A percentile compares a stretch with the other conserved stretches of the same genome.
These are phyloP conservation scores for Rubroboletus pulcherrimus DNA, from an alignment of 768 basidiomycete species.

Conservation along the genomic window DNA sequence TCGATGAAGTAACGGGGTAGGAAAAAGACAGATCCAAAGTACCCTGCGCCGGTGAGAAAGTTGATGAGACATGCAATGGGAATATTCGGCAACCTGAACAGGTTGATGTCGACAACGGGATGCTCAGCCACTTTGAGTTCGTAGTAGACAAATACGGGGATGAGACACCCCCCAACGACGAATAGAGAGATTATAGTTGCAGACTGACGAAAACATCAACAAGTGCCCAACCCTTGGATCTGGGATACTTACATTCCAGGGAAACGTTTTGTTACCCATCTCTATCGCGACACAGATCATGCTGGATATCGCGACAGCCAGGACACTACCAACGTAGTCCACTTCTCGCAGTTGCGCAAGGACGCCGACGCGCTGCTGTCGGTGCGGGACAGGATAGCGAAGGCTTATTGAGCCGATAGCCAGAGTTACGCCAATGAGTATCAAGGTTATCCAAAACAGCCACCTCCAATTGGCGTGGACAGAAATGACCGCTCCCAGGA, in stretches of 20 bases:
- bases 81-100: constrained; percentile 34
- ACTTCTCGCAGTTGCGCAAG: constrained; percentile 33
- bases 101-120: constrained; percentile 32
- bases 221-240: background rate
- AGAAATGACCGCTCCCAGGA: constrained; percentile 44
- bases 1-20: constrained; percentile 39
- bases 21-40: constrained; percentile 37
- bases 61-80: constrained; percentile 35
- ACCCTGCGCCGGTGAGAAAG: constrained; percentile 37
- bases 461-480: constrained; percentile 44
- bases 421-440: constrained; percentile 32
- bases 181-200: constrained; percentile 28
- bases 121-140: constrained; percentile 32
- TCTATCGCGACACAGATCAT: constrained; percentile 36
- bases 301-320: constrained; percentile 33
- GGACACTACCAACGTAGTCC: constrained; percentile 30
- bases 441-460: constrained; percentile 42
- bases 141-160: constrained; percentile 34
- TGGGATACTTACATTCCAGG: constrained; percentile 29
- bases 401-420: constrained; percentile 25
- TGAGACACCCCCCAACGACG: constrained; percentile 28
- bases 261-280: constrained; percentile 36
- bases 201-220: constrained; percentile 20
- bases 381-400: constrained; percentile 32
- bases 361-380: constrained; percentile 30